Conservation (phyloP, 495 filamentous ascomycete genomes). For the Aspergillus saccharolyticus region DNA sequence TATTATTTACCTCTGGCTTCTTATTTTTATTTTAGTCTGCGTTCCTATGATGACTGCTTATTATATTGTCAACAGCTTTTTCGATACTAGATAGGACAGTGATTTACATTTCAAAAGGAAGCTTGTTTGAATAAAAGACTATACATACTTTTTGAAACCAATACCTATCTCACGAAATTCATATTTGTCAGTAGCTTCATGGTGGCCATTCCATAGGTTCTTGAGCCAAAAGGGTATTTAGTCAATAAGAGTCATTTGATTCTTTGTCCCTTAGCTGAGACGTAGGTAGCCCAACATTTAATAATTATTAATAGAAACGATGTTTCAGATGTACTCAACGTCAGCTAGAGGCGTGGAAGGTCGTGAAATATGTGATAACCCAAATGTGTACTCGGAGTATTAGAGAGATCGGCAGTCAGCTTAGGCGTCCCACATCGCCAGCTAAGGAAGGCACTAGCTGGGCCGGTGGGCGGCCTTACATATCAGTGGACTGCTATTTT, state of each 20-base stretch:
- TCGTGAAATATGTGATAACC: neutral
- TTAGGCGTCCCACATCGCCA: conserved; percentile 3
- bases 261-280: neutral
- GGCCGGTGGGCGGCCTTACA: conserved; percentile 3
- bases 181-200: too few species aligned
- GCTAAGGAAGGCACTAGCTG: neutral
- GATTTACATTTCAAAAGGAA: too few species aligned
- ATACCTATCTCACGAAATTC: too few species aligned
- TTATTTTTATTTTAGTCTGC: too few species aligned
- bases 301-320: neutral
- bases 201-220: too few species aligned
- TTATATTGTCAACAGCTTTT: too few species aligned
- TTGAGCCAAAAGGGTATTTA: too few species aligned
- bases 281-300: conserved; percentile 1
- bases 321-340: neutral
- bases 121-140: too few species aligned
- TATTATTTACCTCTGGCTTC: too few species aligned
- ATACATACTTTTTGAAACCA: too few species aligned
- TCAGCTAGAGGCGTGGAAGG: neutral
- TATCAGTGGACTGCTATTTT: conserved; percentile 1
- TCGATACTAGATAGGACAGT: too few species aligned
- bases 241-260: neutral
- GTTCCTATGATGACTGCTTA: too few species aligned
- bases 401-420: conserved; percentile 2
- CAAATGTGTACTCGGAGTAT: neutral